phyloP scores from a whole-genome alignment of 192 early-diverging fungal genomes.

The Entrophospora sp. region DNA sequence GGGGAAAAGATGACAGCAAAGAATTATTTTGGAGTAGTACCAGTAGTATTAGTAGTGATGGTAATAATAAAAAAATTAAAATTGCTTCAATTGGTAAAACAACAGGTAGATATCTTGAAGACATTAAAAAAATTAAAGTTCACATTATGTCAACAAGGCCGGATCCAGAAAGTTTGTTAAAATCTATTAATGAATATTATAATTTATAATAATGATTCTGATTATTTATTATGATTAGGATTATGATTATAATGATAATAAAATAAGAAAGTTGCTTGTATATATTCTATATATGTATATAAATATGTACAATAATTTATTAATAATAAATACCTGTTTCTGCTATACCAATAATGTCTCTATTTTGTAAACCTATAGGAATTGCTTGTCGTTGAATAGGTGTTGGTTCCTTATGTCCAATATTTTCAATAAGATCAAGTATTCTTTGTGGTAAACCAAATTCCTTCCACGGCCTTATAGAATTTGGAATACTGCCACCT shows the following conservation, averaged over 20 bases:
- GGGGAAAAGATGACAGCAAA: too few species aligned
- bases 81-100: slow-evolving; percentile 43
- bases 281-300: too few species aligned
- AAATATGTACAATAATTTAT: too few species aligned
- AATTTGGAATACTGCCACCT: slow-evolving; percentile 83
- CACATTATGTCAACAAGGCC: slow-evolving; percentile 28
- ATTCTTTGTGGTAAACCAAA: slow-evolving; percentile 60
- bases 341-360: slow-evolving; percentile 81
- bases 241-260: too few species aligned
- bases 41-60: too few species aligned
- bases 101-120: slow-evolving; percentile 25
- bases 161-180: slow-evolving; percentile 20
- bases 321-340: slow-evolving; percentile 81
- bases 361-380: slow-evolving; percentile 87
- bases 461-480: slow-evolving; percentile 85
- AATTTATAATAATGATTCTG: too few species aligned
- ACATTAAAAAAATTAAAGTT: slow-evolving; percentile 12
- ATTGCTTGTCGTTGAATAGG: slow-evolving; percentile 97
- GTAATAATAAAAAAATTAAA: too few species aligned
- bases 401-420: slow-evolving; percentile 91
- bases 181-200: slow-evolving; percentile 18
- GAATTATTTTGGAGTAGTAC: too few species aligned
- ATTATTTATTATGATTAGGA: too few species aligned
- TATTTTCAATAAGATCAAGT: slow-evolving; percentile 63
- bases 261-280: too few species aligned